phyloP scores from a whole-genome alignment of 495 filamentous ascomycete genomes.

The Xanthoparmelia taractica region DNA sequence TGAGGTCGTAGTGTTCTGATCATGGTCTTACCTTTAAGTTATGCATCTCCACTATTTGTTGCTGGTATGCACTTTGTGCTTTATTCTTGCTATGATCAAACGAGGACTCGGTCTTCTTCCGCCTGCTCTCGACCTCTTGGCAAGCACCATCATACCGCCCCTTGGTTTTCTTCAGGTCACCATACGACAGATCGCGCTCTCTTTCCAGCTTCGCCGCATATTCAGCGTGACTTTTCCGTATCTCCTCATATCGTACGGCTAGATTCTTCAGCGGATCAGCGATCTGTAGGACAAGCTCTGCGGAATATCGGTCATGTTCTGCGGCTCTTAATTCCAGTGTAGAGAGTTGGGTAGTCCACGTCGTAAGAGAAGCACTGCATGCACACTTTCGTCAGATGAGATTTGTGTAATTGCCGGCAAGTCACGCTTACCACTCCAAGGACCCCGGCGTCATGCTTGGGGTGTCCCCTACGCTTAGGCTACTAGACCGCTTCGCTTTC shows the following conservation, averaged over 20 bases:
- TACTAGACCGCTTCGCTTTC: conserved; percentile 83
- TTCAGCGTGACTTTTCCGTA: conserved; percentile 84
- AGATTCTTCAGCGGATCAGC: conserved; percentile 76
- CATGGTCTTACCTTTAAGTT: conserved; percentile 64
- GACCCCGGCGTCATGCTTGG: conserved; percentile 90
- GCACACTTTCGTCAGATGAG: not conserved
- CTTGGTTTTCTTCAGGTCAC: conserved; percentile 84
- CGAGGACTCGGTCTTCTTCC: conserved; percentile 86
- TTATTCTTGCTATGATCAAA: conserved; percentile 79
- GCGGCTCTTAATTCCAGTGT: conserved; percentile 80
- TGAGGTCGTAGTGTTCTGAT: not conserved
- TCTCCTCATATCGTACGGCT: conserved; percentile 72
- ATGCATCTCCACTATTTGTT: conserved; percentile 86
- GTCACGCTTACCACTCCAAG: conserved; percentile 61
- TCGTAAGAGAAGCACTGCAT: conserved; percentile 77
- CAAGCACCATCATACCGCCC: conserved; percentile 86
- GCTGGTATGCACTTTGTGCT: conserved; percentile 80
- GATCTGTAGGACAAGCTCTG: conserved; percentile 65
- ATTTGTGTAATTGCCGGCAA: not conserved
- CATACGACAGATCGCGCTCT: conserved; percentile 75
- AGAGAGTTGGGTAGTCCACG: conserved; percentile 88
- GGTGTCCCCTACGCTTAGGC: conserved; percentile 86
- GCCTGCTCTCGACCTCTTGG: conserved; percentile 87
- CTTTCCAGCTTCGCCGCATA: conserved; percentile 82
- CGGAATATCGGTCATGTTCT: conserved; percentile 78